These are phyloP conservation scores for Incumbomyces delicatus DNA, from an alignment of 2,329 filamentous ascomycete genomes.

Conservation along the genomic window DNA sequence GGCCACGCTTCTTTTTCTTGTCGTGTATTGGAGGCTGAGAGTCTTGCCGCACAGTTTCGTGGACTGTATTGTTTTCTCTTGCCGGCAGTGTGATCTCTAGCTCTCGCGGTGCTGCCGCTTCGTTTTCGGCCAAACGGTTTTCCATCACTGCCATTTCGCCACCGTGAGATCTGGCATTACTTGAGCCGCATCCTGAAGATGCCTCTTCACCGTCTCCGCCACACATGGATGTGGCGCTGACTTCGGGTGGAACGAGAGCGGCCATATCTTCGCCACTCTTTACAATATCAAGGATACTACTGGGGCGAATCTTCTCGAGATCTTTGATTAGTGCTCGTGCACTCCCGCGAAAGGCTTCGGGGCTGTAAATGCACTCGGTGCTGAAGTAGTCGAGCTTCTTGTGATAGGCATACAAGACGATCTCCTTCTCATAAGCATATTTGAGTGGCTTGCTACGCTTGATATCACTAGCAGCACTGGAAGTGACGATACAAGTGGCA, in stretches of 20 bases:
- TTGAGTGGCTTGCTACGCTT: constrained; percentile 95
- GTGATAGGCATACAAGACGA: constrained; percentile 93
- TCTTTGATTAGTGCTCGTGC: constrained; percentile 90
- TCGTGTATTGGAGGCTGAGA: constrained; percentile 17
- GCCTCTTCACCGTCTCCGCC: constrained; percentile 26
- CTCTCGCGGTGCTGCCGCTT: constrained; percentile 50
- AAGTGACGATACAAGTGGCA: constrained; percentile 83
- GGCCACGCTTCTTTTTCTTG: constrained; percentile 18
- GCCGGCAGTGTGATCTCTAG: constrained; percentile 48
- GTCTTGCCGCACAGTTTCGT: constrained; percentile 19
- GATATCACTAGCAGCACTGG: constrained; percentile 68
- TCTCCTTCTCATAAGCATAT: constrained; percentile 98
- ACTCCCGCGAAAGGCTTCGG: constrained; percentile 89
- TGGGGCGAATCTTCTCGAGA: constrained; percentile 82
- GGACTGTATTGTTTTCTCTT: constrained; percentile 8
- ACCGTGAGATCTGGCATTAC: constrained; percentile 55
- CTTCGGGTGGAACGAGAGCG: constrained; percentile 59
- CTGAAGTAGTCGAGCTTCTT: constrained; percentile 96
- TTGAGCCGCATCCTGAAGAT: constrained; percentile 64
- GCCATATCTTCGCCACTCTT: constrained; percentile 95
- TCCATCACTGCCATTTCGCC: constrained; percentile 80
- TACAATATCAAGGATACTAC: constrained; percentile 90
- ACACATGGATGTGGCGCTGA: constrained; percentile 31
- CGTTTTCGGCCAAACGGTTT: constrained; percentile 56
- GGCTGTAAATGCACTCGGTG: constrained; percentile 96